Conservation (phyloP, 2,329 filamentous ascomycete species). For the Macrophomina tecta region DNA sequence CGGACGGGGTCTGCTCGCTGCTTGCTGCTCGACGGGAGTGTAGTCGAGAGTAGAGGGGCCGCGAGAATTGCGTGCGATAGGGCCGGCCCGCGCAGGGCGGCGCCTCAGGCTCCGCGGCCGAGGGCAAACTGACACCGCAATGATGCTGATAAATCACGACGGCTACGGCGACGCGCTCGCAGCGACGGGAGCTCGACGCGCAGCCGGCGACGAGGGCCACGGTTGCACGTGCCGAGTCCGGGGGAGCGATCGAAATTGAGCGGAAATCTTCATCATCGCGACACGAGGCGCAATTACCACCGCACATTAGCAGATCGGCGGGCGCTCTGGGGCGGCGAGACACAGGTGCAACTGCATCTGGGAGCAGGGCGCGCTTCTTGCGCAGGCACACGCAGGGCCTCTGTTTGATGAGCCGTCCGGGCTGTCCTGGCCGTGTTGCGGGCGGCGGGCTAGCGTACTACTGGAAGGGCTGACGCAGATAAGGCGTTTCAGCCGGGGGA, state of each 20-base stretch:
- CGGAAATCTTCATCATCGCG: constrained; percentile 19
- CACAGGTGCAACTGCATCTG: not conserved
- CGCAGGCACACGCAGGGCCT: constrained; percentile 4
- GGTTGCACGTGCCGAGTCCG: constrained; percentile 11
- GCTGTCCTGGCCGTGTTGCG: not conserved
- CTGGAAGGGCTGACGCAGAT: constrained; percentile 15
- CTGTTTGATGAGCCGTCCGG: constrained; percentile 16
- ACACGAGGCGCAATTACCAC: constrained; percentile 23
- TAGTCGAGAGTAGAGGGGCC: not conserved
- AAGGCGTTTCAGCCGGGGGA: constrained; percentile 12
- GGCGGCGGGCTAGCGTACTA: constrained; percentile 4
- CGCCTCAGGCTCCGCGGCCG: constrained; percentile 9
- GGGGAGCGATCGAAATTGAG: constrained; percentile 14
- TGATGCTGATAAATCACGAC: constrained; percentile 20
- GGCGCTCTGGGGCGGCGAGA: not conserved
- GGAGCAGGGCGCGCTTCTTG: constrained; percentile 2
- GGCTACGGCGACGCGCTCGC: not conserved
- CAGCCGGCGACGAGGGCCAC: not conserved
- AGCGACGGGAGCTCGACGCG: not conserved
- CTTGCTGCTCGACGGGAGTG: not conserved
- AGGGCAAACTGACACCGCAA: not conserved
- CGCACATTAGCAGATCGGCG: constrained; percentile 4
- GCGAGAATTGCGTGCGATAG: constrained; percentile 7
- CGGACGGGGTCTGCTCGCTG: not conserved
- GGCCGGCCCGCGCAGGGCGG: constrained; percentile 11